Percentiles rank a stretch among this genome's conserved stretches.
Evolutionary conservation across 345 rosid genomes (phyloP).

Genomic region (Salix caprea): DNA sequence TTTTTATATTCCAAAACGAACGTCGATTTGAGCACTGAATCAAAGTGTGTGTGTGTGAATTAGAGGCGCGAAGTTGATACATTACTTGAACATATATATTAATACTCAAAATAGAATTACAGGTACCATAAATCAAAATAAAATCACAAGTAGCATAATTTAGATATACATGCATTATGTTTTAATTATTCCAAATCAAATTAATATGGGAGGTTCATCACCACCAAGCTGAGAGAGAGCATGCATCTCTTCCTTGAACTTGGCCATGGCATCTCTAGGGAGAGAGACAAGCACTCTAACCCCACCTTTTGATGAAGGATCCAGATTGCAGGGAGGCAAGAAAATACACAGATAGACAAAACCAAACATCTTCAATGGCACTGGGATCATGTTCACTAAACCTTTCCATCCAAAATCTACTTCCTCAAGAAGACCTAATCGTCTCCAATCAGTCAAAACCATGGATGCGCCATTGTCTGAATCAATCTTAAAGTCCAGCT

Average conservation of each 20-base stretch:
- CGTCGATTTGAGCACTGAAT: no score
- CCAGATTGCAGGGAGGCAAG: constrained; percentile 33
- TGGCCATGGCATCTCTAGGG: constrained; percentile 41
- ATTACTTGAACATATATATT: no score
- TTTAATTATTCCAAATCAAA: neutral
- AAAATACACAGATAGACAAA: constrained; percentile 43
- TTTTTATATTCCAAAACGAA: no score
- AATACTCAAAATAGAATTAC: neutral
- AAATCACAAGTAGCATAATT: neutral
- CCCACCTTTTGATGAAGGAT: constrained; percentile 42
- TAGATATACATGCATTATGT: neutral
- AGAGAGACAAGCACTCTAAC: constrained; percentile 47
- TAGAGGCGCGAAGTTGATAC: no score
- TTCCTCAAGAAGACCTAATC: constrained; percentile 39
- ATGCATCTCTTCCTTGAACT: constrained; percentile 42
- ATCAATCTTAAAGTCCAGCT: constrained; percentile 22
- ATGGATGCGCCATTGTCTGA: constrained; percentile 34
- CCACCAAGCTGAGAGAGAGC: constrained; percentile 17
- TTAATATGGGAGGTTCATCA: neutral
- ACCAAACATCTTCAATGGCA: constrained; percentile 41
- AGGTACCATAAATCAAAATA: neutral
- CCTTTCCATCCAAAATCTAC: constrained; percentile 52
- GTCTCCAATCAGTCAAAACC: constrained; percentile 57
- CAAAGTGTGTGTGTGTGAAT: no score
- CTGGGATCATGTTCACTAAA: constrained; percentile 40